Evolutionary conservation across 345 rosid species (phyloP), one percentile per base, ranked within the genome.

Genomic region (Acer negundo): DNA sequence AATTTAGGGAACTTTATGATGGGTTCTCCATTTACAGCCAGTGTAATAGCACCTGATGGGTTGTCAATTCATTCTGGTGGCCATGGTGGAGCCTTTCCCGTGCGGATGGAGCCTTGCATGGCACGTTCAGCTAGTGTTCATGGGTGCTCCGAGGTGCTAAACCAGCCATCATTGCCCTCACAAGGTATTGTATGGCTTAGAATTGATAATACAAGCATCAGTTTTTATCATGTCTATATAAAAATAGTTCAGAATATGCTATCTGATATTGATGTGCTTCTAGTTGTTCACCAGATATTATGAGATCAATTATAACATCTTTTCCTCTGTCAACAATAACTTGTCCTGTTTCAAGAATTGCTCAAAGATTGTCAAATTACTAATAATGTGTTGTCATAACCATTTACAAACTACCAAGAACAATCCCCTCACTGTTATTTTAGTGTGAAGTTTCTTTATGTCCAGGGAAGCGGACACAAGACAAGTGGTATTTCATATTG

Each of bases 91-190:
- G 84, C 82, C 1, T 89, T 87, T 83, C 86, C 94, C 24, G 80
- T 75, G 22, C 76, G 84, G 38, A 67, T 20, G 23, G 94, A 92
- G 77, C 83, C 87, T 82, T 92, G 88, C 85, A 95, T 96, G 87
- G 97, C 92, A 73, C 94, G 98, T 81, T 96, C 99, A 3, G 90
- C 87, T 67, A 96, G 97, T 58, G 87, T 96, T 17, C 99, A 96
- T 74, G 99, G 99, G 38, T 95, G 94, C 84, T 86, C 98, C 63
- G 94, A 91, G 85, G 66, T 77, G 77, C 72, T 78, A 71, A 79
- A 75, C 22, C 87, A 85, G n/a, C 77, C 80, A 67, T 80, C 85
- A 7, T 51, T 84, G 72, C 82, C 86, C 26, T 62, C 84, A 1
- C 90, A 82, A 81, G 97, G 97, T 92, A 83, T 38, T 23, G 28